These are phyloP conservation scores for Chytriomyces confervae DNA, from an alignment of 192 early-diverging fungal species.

Conservation along the genomic window DNA sequence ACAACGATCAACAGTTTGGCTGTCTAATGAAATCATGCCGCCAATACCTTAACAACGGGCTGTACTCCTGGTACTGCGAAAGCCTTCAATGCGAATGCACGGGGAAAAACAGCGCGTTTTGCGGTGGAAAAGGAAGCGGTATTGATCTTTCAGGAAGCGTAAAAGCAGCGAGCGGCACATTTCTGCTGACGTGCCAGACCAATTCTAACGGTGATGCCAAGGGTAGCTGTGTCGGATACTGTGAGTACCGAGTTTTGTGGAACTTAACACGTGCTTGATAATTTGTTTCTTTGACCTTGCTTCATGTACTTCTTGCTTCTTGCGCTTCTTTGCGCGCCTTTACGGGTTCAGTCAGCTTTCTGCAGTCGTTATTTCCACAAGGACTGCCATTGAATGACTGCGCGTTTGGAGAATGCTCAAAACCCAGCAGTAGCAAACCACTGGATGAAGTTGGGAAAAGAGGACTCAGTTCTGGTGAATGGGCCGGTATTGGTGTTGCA, in stretches of 20 bases:
- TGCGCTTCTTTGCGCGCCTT: not conserved
- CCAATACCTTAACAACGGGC: slow-evolving; percentile 38
- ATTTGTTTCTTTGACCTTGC: not conserved
- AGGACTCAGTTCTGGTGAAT: slow-evolving; percentile 18
- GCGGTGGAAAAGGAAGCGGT: slow-evolving; percentile 51
- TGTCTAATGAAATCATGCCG: slow-evolving; percentile 54
- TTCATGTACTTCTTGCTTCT: not conserved
- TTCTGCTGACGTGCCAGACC: slow-evolving; percentile 54
- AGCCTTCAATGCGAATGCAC: slow-evolving; percentile 55
- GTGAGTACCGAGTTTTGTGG: slow-evolving; percentile 1
- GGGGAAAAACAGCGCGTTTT: slow-evolving; percentile 50
- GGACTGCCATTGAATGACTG: slow-evolving; percentile 61
- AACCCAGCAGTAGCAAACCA: slow-evolving; percentile 40
- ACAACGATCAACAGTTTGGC: slow-evolving; percentile 55
- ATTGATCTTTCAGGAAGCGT: slow-evolving; percentile 48
- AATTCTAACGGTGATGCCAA: not conserved
- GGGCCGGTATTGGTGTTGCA: slow-evolving; percentile 13
- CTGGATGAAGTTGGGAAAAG: slow-evolving; percentile 12
- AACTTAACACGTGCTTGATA: too few relatives aligned
- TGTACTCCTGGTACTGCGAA: slow-evolving; percentile 49
- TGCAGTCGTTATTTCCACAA: slow-evolving; percentile 56
- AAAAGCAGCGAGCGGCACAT: slow-evolving; percentile 46
- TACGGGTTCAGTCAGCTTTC: slow-evolving; percentile 42
- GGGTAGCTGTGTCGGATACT: slow-evolving; percentile 11
- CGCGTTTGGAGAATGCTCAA: slow-evolving; percentile 62